Conservation (phyloP, 2,329 filamentous ascomycete species). For the Tetracladium maxilliforme region DNA sequence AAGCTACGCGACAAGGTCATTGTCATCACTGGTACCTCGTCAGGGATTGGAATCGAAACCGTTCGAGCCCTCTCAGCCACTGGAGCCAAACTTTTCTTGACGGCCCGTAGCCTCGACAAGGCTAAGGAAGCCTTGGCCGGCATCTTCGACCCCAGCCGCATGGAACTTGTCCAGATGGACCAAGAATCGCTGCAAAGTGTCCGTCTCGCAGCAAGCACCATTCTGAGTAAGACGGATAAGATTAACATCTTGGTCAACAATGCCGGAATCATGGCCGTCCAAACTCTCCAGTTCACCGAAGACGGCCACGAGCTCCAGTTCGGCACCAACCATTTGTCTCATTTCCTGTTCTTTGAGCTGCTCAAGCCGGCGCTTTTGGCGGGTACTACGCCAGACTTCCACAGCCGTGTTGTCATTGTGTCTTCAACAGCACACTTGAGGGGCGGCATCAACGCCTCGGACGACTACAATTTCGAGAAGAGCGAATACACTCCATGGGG, state of each 20-base stretch:
- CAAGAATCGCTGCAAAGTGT: constrained; percentile 16
- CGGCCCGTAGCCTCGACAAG: constrained; percentile 17
- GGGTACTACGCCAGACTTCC: constrained; percentile 19
- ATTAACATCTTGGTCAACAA: constrained; percentile 15
- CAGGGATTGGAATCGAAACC: constrained; percentile 20
- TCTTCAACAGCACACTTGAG: constrained; percentile 25
- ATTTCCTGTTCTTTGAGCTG: constrained; percentile 37
- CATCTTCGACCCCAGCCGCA: constrained; percentile 18
- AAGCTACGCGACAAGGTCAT: constrained; percentile 22
- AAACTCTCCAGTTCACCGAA: constrained; percentile 16
- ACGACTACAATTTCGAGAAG: constrained; percentile 7
- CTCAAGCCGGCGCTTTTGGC: constrained; percentile 26
- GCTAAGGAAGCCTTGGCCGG: constrained; percentile 14
- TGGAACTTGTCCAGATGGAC: constrained; percentile 18
- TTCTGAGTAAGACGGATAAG: constrained; percentile 11
- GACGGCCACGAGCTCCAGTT: constrained; percentile 36
- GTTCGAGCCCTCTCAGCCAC: constrained; percentile 17
- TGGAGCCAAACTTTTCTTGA: constrained; percentile 17
- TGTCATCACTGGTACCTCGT: constrained; percentile 20
- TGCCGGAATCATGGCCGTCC: constrained; percentile 9
- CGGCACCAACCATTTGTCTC: constrained; percentile 33
- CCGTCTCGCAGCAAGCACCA: constrained; percentile 10
- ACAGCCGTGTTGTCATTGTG: constrained; percentile 30
- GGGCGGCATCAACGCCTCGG: constrained; percentile 23
- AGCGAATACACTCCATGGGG: constrained; percentile 20